phyloP scores from a whole-genome alignment of 164 flowering plant genomes.

The Berberis thunbergii region DNA sequence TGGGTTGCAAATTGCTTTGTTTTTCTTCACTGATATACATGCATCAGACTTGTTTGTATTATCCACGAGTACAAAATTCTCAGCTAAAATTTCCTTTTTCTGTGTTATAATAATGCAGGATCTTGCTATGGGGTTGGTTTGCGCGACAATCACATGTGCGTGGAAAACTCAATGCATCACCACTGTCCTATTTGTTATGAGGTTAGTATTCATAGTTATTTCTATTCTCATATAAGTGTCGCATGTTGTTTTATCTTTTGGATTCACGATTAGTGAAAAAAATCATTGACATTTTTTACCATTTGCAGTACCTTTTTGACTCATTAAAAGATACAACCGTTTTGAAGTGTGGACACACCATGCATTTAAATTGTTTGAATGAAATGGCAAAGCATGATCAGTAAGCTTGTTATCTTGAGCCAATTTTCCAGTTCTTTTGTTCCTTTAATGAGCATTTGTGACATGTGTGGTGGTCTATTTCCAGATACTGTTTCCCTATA shows the following conservation, averaged over 20 bases:
- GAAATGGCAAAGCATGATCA: constrained; percentile 77
- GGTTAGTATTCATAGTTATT: constrained; percentile 28
- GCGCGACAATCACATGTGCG: constrained; percentile 63
- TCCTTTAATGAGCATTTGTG: not conserved
- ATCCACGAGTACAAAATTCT: no score
- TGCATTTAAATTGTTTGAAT: constrained; percentile 69
- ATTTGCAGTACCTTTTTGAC: constrained; percentile 82
- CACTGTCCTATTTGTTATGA: constrained; percentile 92
- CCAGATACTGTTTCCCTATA: constrained; percentile 82
- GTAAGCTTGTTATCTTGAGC: constrained; percentile 28
- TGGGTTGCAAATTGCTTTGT: no score
- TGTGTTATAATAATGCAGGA: constrained; percentile 28
- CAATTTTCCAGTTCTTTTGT: not conserved
- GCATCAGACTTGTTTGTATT: no score
- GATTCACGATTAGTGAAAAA: no score
- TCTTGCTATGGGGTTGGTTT: constrained; percentile 64
- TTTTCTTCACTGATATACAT: no score
- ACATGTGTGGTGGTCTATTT: not conserved
- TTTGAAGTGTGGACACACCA: constrained; percentile 95
- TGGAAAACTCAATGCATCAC: constrained; percentile 87
- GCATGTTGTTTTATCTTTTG: no score
- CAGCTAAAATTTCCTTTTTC: not conserved
- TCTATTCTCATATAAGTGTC: not conserved
- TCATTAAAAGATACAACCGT: constrained; percentile 74
- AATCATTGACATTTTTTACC: not conserved